Percentiles rank a stretch among this genome's conserved stretches.
Evolutionary conservation across 768 basidiomycete genomes (phyloP).

Genomic region (Termitomyces sp.): DNA sequence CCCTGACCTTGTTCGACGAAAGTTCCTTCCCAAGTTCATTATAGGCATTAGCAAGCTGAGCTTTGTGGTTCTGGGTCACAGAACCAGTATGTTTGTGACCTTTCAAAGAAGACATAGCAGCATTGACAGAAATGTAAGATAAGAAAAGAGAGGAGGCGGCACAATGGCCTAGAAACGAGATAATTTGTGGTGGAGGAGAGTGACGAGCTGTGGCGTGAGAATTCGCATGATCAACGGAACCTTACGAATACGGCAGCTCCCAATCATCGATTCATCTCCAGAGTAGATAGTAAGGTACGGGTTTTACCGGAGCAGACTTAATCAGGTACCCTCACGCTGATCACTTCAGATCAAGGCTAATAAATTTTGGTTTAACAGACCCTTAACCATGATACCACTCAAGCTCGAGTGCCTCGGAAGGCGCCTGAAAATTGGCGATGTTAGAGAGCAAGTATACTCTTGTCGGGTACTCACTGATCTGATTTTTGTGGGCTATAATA

Average conservation of each 20-base stretch:
- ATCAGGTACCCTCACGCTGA: too few relatives aligned
- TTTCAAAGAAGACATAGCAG: slow-evolving; percentile 46
- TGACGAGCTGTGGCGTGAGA: slow-evolving; percentile 18
- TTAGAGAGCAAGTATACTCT: too few relatives aligned
- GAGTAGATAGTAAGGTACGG: too few relatives aligned
- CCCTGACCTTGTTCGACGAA: slow-evolving; percentile 84
- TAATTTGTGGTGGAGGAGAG: slow-evolving; percentile 7
- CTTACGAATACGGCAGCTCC: background rate
- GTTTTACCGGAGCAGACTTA: too few relatives aligned
- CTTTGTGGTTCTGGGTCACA: slow-evolving; percentile 74
- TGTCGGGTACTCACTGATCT: too few relatives aligned
- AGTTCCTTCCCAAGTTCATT: slow-evolving; percentile 97
- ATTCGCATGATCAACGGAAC: slow-evolving; percentile 6
- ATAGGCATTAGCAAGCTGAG: slow-evolving; percentile 91
- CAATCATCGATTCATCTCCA: background rate
- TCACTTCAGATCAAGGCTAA: too few relatives aligned
- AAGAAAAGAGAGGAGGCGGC: slow-evolving; percentile 37
- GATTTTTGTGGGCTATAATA: too few relatives aligned
- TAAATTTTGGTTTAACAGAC: too few relatives aligned
- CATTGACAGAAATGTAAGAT: slow-evolving; percentile 34
- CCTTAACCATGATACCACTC: too few relatives aligned
- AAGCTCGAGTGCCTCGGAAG: too few relatives aligned
- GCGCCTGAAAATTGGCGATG: too few relatives aligned
- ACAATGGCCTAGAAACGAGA: slow-evolving; percentile 26
- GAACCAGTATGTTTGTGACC: slow-evolving; percentile 64